Base-by-base conservation (phyloP, 2,329 filamentous ascomycete species). In the Aspergillus japonicus region DNA sequence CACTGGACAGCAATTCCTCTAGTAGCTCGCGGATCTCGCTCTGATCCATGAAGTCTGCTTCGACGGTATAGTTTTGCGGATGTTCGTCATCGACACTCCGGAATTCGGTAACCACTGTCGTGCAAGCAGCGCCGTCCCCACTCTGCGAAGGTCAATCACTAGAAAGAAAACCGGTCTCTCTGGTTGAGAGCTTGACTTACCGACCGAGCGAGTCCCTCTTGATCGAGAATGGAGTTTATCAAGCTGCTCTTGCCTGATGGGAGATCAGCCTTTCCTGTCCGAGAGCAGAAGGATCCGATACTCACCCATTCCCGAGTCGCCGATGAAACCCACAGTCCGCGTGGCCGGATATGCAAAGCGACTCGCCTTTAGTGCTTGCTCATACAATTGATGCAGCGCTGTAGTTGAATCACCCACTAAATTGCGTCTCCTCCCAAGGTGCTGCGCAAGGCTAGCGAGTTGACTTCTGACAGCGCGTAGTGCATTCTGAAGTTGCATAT, bases 221-320 rank as follows among this genome's bases (percentile, higher is more conserved):
- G 47, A 12, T 62, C 50, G 12, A 62, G 54, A 16, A 62, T 44
- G 11, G 57, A 59, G 21, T 62, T 62, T 5, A 62, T 62, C 1
- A 62, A 5, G n/a, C 44, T 56, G 33, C 61, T 62, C 29, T 62
- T 62, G 3, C 59, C 59, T 61, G 19, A 19, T n/a, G 14, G 2
- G 47, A 12, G 4, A 47, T 51, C 3, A 54, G 47, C 23, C 26
- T 21, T 19, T 29, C 7, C 26, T 29, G 26, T 29, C 26, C 8
- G 26, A 29, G 7, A 5, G 26, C 8, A 1, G 26, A 29, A 8
- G 26, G 8, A 8, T 29, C 26, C 7, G 26, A 29, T 29, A 29
- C 26, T 50, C 58, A 65, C 64, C 62, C 10, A 62, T 53, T 47
- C 64, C 61, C 3, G 63, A 66, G 52, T 66, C 61, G 1, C 60